These are phyloP conservation scores for Candida sakaeoensis DNA, from an alignment of 805 yeast genomes.

Conservation along the genomic window DNA sequence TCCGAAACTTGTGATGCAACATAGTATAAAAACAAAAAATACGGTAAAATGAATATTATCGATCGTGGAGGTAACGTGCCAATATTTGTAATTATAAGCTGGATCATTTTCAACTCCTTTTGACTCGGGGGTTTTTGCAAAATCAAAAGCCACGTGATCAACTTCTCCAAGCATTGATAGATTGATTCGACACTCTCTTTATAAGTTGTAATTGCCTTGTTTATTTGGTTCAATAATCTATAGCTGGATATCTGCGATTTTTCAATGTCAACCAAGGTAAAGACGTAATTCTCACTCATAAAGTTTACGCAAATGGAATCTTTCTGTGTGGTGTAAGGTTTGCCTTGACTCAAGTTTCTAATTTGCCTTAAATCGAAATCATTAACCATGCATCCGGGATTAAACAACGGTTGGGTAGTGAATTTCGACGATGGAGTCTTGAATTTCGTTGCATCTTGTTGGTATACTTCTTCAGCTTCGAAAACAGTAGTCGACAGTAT, in stretches of 20 bases:
- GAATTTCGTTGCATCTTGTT: background rate
- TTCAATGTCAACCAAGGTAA: slow-evolving; percentile 22
- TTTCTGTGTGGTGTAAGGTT: slow-evolving; percentile 9
- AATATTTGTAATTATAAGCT: background rate
- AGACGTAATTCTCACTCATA: slow-evolving; percentile 18
- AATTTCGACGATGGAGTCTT: slow-evolving; percentile 1
- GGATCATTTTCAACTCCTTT: slow-evolving; percentile 15
- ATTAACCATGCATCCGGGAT: slow-evolving; percentile 13
- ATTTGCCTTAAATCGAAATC: slow-evolving; percentile 16
- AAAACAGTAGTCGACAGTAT: slow-evolving; percentile 24
- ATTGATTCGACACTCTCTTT: slow-evolving; percentile 11
- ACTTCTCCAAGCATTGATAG: slow-evolving; percentile 16
- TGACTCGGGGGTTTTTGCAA: slow-evolving; percentile 24
- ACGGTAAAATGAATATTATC: slow-evolving; percentile 14
- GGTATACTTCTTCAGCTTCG: slow-evolving; percentile 31
- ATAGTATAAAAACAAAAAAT: slow-evolving; percentile 16
- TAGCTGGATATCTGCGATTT: slow-evolving; percentile 16
- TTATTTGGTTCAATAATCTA: slow-evolving; percentile 17
- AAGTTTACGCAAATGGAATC: slow-evolving; percentile 16
- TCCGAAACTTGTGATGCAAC: slow-evolving; percentile 9
- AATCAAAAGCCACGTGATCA: slow-evolving; percentile 31
- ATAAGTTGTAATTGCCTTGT: slow-evolving; percentile 12
- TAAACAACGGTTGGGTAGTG: slow-evolving; percentile 8
- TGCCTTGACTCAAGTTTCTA: slow-evolving; percentile 16
- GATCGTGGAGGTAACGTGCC: slow-evolving; percentile 3